Evolutionary conservation across 768 basidiomycete genomes (phyloP).

Genomic region (Rhodocollybia butyracea): DNA sequence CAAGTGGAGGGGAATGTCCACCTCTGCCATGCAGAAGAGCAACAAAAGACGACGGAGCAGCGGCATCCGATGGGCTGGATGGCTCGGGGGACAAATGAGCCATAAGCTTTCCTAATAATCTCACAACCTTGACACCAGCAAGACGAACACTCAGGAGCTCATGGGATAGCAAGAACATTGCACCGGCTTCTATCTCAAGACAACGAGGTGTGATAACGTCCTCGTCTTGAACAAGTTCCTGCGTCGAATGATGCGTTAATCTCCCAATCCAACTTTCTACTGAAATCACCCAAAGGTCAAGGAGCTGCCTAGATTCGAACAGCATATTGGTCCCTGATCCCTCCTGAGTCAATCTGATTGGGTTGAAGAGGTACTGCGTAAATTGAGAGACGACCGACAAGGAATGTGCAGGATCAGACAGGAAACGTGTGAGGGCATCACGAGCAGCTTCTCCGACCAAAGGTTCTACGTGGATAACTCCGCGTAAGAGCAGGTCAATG

Average conservation of each 20-base stretch:
- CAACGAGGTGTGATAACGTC: constrained; percentile 42
- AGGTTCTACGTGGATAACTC: constrained; percentile 85
- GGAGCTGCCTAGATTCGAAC: constrained; percentile 62
- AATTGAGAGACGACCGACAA: constrained; percentile 60
- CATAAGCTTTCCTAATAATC: constrained; percentile 50
- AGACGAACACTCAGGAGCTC: constrained; percentile 46
- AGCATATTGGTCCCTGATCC: constrained; percentile 59
- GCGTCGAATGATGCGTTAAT: constrained; percentile 38
- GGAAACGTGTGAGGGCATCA: constrained; percentile 68
- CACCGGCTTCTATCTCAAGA: constrained; percentile 66
- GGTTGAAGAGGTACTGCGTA: constrained; percentile 72
- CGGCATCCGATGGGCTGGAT: constrained; percentile 23
- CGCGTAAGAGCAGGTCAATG: constrained; percentile 76
- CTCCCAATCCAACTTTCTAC: constrained; percentile 66
- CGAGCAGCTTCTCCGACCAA: constrained; percentile 64
- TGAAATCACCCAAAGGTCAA: constrained; percentile 70
- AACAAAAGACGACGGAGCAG: constrained; percentile 37
- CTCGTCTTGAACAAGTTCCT: constrained; percentile 37
- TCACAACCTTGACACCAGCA: constrained; percentile 62
- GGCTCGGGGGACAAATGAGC: constrained; percentile 37
- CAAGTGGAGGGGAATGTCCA: constrained; percentile 44
- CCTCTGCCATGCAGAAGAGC: constrained; percentile 52
- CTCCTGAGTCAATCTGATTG: constrained; percentile 59
- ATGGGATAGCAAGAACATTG: constrained; percentile 71
- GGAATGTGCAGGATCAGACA: constrained; percentile 55